Base-by-base conservation (phyloP, 1,284 basidiomycete genomes). In the Pseudozyma flocculosa region DNA sequence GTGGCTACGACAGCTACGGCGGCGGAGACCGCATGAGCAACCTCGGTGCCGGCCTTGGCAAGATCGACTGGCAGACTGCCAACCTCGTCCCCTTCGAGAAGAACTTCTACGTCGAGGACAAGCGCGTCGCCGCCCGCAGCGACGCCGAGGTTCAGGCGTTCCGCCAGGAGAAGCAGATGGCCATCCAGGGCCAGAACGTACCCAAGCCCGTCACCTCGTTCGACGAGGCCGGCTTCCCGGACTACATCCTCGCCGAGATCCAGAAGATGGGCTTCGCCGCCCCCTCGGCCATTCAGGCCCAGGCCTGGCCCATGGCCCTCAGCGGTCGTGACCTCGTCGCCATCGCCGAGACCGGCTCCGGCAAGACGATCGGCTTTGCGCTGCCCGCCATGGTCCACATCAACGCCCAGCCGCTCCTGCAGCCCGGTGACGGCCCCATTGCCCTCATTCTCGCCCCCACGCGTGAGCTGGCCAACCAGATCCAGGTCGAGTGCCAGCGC, bases 371-470 rank as follows among this genome's bases (percentile, higher is more conserved):
- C 62, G 88, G 93, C 17, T 98, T 98, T 78, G 93, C 95, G 52
- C 86, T 98, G 43, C 94, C 94, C 47, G 92, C 94, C 54, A 98
- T 98, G 92, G 84, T 98, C 37, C 94, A 98, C 81, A 97, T 98
- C 83, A 98, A 97, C 84, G 94, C 94, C 86, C 95, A 98, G 84
- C 90, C 94, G 10, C 85, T 98, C 45, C 84, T 98, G 66, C 80
- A 89, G 3, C 88, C 93, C 43, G 94, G 94, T 26, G 95, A 98
- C 80, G 94, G 94, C 24, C 94, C 94, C 26, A 96, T 98, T 65
- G 94, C 91, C 30, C 86, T 98, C 52, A 90, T 98, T 58, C 86
- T 98, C 53, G 95, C 94, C 15, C 94, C 94, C 34, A 98, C 94
- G 49, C 90, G 94, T 82, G 94, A 98, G 82, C 85, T 98, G 53